Evolutionary conservation across 1,284 basidiomycete species (phyloP).

Genomic region (Ustilago vetiveriae): DNA sequence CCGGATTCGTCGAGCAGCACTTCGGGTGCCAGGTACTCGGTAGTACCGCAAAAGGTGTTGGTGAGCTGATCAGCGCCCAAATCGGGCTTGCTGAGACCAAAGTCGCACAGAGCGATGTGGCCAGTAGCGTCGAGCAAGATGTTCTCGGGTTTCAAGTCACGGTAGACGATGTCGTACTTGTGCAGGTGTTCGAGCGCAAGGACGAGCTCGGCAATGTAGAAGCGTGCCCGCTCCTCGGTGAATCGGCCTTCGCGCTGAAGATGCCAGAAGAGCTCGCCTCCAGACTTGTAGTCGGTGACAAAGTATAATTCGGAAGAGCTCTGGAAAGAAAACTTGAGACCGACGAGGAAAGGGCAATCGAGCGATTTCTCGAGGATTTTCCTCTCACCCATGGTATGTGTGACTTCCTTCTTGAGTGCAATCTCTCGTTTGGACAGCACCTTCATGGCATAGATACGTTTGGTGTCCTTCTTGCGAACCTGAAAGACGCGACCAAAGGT

Average conservation of each 20-base stretch:
- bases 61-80: slow-evolving; percentile 92
- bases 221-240: slow-evolving; percentile 89
- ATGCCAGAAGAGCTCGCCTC: slow-evolving; percentile 96
- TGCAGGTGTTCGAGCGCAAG: slow-evolving; percentile 96
- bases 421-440: slow-evolving; percentile 99
- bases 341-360: slow-evolving; percentile 96
- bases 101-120: slow-evolving; percentile 97
- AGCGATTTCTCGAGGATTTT: slow-evolving; percentile 95
- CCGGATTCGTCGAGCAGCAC: slow-evolving; percentile 98
- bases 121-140: slow-evolving; percentile 96
- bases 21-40: slow-evolving; percentile 91
- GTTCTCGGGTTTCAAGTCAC: slow-evolving; percentile 97
- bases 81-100: slow-evolving; percentile 96
- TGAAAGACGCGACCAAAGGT: slow-evolving; percentile 98
- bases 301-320: slow-evolving; percentile 94
- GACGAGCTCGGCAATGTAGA: slow-evolving; percentile 95
- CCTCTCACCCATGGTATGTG: slow-evolving; percentile 98
- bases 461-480: slow-evolving; percentile 95
- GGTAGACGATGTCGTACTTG: slow-evolving; percentile 97
- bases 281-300: slow-evolving; percentile 98
- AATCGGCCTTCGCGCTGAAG: slow-evolving; percentile 96
- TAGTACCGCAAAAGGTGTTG: slow-evolving; percentile 94
- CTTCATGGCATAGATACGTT: slow-evolving; percentile 99
- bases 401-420: slow-evolving; percentile 97
- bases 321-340: slow-evolving; percentile 98